phyloP scores from a whole-genome alignment of 2,329 filamentous ascomycete genomes.

The Lasiodiplodia sp. region DNA sequence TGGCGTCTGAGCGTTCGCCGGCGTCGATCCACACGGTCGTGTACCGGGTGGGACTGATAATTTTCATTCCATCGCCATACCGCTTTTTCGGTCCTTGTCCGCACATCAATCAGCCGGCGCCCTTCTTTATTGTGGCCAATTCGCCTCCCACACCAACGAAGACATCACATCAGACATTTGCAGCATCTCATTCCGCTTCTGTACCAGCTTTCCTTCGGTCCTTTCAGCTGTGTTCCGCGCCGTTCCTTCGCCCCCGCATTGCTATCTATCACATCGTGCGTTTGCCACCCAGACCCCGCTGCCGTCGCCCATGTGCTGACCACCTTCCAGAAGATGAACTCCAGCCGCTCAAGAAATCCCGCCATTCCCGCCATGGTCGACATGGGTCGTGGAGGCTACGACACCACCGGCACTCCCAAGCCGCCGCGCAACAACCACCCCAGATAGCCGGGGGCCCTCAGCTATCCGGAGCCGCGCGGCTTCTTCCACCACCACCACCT shows the following conservation, averaged over 20 bases:
- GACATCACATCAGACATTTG: conserved; percentile 8
- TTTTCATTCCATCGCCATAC: conserved; percentile 25
- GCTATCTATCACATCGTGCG: conserved; percentile 5
- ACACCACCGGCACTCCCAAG: conserved; percentile 57
- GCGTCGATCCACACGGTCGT: conserved; percentile 12
- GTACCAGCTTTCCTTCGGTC: conserved; percentile 8
- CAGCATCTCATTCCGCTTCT: neutral
- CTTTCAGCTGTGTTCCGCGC: conserved; percentile 8
- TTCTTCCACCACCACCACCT: neutral
- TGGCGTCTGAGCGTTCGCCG: conserved; percentile 14
- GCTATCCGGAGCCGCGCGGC: neutral
- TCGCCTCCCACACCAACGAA: conserved; percentile 10
- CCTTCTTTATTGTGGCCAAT: conserved; percentile 9
- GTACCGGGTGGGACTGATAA: conserved; percentile 12
- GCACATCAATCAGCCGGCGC: conserved; percentile 14
- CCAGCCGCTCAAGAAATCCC: conserved; percentile 17
- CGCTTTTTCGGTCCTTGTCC: conserved; percentile 13
- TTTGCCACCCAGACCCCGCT: neutral
- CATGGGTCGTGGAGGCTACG: conserved; percentile 59
- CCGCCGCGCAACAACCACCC: conserved; percentile 45
- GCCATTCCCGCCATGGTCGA: conserved; percentile 38
- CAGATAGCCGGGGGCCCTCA: neutral
- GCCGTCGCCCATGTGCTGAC: neutral
- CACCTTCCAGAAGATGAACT: neutral
- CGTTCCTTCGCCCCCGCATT: conserved; percentile 11